Conservation (phyloP, 495 filamentous ascomycete genomes). For the Podospora pseudopauciseta region DNA sequence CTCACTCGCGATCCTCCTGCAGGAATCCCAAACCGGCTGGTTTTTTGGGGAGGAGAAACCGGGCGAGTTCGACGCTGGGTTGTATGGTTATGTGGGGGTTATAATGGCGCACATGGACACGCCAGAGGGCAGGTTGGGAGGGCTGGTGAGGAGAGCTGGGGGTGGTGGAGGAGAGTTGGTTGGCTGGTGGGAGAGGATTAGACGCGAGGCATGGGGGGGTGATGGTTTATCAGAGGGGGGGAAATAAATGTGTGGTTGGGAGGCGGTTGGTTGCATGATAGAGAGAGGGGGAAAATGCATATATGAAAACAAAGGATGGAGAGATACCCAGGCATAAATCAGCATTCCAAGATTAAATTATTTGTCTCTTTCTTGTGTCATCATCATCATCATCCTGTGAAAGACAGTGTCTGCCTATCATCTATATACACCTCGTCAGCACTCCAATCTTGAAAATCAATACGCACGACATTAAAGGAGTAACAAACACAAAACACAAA, state of each 20-base stretch:
- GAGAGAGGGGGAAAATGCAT: too few relatives aligned
- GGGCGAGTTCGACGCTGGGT: constrained; percentile 75
- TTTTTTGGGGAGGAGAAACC: constrained; percentile 48
- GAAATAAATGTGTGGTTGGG: neutral
- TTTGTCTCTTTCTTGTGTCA: too few relatives aligned
- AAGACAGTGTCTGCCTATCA: too few relatives aligned
- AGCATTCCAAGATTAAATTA: too few relatives aligned
- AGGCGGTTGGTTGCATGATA: too few relatives aligned
- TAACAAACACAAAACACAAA: neutral
- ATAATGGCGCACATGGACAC: constrained; percentile 45
- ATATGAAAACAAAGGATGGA: too few relatives aligned
- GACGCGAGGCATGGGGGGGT: neutral
- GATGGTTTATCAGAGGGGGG: neutral
- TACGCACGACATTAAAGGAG: too few relatives aligned
- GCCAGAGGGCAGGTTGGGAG: constrained; percentile 17
- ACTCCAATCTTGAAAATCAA: too few relatives aligned
- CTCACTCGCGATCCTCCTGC: constrained; percentile 69
- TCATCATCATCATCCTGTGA: too few relatives aligned
- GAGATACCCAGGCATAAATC: too few relatives aligned
- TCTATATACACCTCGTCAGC: too few relatives aligned
- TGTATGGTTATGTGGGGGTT: constrained; percentile 89
- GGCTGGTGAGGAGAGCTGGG: constrained; percentile 19
- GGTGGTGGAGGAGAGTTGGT: constrained; percentile 15
- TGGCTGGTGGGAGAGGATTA: constrained; percentile 18
- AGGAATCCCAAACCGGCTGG: constrained; percentile 46